These are phyloP conservation scores for Chaetoscypha palmicola DNA, from an alignment of 2,329 filamentous ascomycete species.

Conservation along the genomic window DNA sequence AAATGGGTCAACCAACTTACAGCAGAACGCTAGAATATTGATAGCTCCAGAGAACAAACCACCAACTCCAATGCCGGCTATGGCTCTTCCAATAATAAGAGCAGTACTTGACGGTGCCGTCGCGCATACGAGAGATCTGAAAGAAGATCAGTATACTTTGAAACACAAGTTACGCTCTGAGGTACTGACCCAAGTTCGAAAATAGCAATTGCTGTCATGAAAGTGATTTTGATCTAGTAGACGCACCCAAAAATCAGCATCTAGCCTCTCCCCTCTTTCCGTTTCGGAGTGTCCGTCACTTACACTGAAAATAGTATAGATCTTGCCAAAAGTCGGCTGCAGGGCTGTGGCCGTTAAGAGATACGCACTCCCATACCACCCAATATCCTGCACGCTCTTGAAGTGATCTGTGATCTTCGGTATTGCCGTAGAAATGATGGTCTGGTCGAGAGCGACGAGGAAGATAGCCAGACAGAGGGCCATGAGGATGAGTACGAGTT, in stretches of 20 bases:
- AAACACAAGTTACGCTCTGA: constrained; percentile 5
- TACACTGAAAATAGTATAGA: constrained; percentile 26
- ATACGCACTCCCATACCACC: constrained; percentile 29
- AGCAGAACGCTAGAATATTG: constrained; percentile 28
- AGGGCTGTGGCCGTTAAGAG: constrained; percentile 31
- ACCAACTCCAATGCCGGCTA: constrained; percentile 29
- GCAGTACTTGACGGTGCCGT: constrained; percentile 29
- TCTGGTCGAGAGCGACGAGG: constrained; percentile 29
- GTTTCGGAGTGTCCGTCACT: no score
- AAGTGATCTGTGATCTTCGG: constrained; percentile 33
- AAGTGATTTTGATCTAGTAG: constrained; percentile 25
- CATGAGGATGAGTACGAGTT: constrained; percentile 18
- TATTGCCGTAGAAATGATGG: constrained; percentile 33
- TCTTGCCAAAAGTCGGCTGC: constrained; percentile 26
- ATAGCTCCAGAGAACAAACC: constrained; percentile 31
- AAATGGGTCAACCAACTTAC: constrained; percentile 10
- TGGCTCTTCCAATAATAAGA: constrained; percentile 31
- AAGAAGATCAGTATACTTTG: constrained; percentile 15
- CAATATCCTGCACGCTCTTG: not conserved
- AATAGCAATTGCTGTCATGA: constrained; percentile 25
- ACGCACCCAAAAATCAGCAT: no score
- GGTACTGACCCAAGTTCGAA: constrained; percentile 29
- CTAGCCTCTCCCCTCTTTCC: no score
- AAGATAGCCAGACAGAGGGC: constrained; percentile 24
- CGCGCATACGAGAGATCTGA: constrained; percentile 31